phyloP scores from a whole-genome alignment of 495 filamentous ascomycete species.

The Hypoxylon intermedium region DNA sequence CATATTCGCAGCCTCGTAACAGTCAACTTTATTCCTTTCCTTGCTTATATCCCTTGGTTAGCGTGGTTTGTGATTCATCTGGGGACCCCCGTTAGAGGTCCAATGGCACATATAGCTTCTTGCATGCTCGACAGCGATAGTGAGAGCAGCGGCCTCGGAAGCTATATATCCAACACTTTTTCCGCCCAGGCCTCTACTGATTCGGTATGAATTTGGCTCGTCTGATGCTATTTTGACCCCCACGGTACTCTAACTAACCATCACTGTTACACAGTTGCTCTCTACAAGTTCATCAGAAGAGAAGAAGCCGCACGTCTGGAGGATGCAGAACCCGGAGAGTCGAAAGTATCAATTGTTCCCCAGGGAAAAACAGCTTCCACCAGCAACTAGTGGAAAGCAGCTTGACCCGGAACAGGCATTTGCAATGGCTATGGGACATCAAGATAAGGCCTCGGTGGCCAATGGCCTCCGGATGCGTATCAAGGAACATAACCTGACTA shows the following conservation, averaged over 20 bases:
- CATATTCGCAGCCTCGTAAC: slow-evolving; percentile 11
- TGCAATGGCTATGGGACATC: slow-evolving; percentile 55
- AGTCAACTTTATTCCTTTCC: slow-evolving; percentile 31
- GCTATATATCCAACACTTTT: slow-evolving; percentile 56
- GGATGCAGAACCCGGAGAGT: slow-evolving; percentile 57
- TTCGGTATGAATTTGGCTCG: slow-evolving; percentile 46
- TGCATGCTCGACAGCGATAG: slow-evolving; percentile 54
- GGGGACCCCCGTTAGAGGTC: slow-evolving; percentile 32
- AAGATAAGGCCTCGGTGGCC: slow-evolving; percentile 50
- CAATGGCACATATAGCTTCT: slow-evolving; percentile 59
- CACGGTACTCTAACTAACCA: slow-evolving; percentile 38
- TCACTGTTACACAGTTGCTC: slow-evolving; percentile 29
- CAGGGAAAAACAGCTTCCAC: slow-evolving; percentile 50
- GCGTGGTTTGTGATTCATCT: slow-evolving; percentile 32
- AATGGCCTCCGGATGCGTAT: slow-evolving; percentile 55
- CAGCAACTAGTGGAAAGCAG: slow-evolving; percentile 47
- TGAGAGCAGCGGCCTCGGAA: slow-evolving; percentile 46
- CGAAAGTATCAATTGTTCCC: slow-evolving; percentile 63
- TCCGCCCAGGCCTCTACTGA: slow-evolving; percentile 53
- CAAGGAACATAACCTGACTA: slow-evolving; percentile 60
- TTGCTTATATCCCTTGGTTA: slow-evolving; percentile 35
- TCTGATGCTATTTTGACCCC: slow-evolving; percentile 3
- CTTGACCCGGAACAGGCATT: slow-evolving; percentile 60
- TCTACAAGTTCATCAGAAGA: slow-evolving; percentile 44
- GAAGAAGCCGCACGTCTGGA: slow-evolving; percentile 58